Evolutionary conservation across 495 filamentous ascomycete species (phyloP), one percentile per base, ranked within the genome.

Genomic region (Neurospora tetrasperma): DNA sequence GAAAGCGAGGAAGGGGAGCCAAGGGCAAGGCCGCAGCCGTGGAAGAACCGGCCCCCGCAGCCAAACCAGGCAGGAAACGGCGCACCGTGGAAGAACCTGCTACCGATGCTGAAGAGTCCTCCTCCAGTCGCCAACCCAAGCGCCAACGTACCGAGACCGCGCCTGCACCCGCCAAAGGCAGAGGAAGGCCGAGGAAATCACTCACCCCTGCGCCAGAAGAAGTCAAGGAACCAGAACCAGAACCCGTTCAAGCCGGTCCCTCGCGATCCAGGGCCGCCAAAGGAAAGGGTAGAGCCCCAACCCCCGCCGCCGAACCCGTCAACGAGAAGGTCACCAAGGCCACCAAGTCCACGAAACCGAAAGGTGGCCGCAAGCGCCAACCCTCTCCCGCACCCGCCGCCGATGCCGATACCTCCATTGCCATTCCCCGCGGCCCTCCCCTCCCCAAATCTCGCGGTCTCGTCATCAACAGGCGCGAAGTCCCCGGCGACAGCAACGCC

Each of bases 381-480:
- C 81, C 80, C 10, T 83, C 83, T 39, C 73, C 79, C 16, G 74
- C 77, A 39, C 77, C 78, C 2, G 82, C 80, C 42, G 20, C 48
- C 54, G 54, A 66, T 38, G 54, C 54, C 27, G 84, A 86, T 38
- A 77, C 78, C 4, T 83, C 83, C 59, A 78, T 69, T 7, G 76
- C 71, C 31, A 69, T 86, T 16, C 81, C 85, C 42, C 85, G 83
- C 9, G 84, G 85, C 0, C 87, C 88, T 38, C 85, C 86, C 18
- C 80, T 85, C 7, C 87, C 87, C 62, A 88, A 83, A 73, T 84
- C 84, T 46, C 88, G 89, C 71, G 90, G 89, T 70, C 84, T 94
- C 4, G 87, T 92, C 71, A 90, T 93, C 71, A 83, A 91, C 70
- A 92, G 93, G 68, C 88, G 89, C 70, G 90, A 93, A 76, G 88